phyloP scores from a whole-genome alignment of 2,329 filamentous ascomycete species.

The Aspergillus sp. region DNA sequence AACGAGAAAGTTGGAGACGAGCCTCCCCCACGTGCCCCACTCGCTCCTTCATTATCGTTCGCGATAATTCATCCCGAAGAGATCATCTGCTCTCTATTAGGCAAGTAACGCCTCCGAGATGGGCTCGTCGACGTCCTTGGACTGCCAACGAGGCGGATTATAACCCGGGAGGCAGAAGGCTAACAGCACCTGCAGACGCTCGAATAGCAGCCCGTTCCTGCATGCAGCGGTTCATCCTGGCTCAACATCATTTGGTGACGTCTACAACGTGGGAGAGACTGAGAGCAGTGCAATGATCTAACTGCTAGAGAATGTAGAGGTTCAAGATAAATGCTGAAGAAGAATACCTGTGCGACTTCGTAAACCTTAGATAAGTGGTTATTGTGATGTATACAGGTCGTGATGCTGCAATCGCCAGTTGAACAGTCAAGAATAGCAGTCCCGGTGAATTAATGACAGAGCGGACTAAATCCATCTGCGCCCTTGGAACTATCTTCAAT shows the following conservation, averaged over 20 bases:
- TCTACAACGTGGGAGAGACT: not conserved
- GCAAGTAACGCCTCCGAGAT: not conserved
- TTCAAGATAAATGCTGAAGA: not conserved
- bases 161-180: too few species aligned
- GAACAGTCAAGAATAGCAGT: too few species aligned
- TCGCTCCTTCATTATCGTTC: slow-evolving; percentile 8
- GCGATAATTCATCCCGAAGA: slow-evolving; percentile 5
- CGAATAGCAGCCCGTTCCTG: not conserved
- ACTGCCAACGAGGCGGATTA: too few species aligned
- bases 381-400: too few species aligned
- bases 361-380: too few species aligned
- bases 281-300: not conserved
- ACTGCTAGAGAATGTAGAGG: not conserved
- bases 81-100: not conserved
- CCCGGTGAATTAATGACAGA: too few species aligned
- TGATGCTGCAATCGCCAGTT: too few species aligned
- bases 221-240: not conserved
- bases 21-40: slow-evolving; percentile 13
- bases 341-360: not conserved
- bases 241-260: not conserved
- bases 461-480: too few species aligned
- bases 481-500: too few species aligned
- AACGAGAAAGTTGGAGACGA: not conserved
- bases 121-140: too few species aligned
- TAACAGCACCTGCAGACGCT: too few species aligned